phyloP scores from a whole-genome alignment of 208 protist species.

The Kentomonas sorsogonicus region DNA sequence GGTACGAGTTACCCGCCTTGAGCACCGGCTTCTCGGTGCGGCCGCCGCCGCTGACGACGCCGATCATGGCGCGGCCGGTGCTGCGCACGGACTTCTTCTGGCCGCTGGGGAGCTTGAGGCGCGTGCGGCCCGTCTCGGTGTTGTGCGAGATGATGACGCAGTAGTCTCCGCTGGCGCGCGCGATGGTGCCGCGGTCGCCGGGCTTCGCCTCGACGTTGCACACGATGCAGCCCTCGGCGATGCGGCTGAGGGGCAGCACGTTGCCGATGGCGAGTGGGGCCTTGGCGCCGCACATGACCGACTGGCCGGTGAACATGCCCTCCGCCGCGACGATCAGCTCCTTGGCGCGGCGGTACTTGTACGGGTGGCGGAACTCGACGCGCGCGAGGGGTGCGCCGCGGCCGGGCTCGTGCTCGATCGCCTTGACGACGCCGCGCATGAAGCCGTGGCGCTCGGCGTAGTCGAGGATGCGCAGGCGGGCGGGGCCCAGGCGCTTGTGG shows the following conservation, averaged over 20 bases:
- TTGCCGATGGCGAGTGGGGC: conserved; percentile 96
- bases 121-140: conserved; percentile 93
- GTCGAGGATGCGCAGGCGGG: conserved; percentile 95
- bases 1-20: conserved; percentile 98
- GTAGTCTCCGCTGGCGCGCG: conserved; percentile 96
- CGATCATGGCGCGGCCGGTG: conserved; percentile 95
- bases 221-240: conserved; percentile 99
- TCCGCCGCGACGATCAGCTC: conserved; percentile 97
- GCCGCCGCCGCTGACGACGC: conserved; percentile 98
- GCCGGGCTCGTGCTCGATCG: conserved; percentile 99
- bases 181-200: conserved; percentile 95
- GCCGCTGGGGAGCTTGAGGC: conserved; percentile 98
- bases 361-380: conserved; percentile 96
- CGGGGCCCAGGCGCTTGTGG: conserved; percentile 93
- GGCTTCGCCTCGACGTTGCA: conserved; percentile 98
- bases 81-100: conserved; percentile 96
- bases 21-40: conserved; percentile 99
- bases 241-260: conserved; percentile 93
- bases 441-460: conserved; percentile 97
- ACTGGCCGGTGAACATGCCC: conserved; percentile 99
- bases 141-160: conserved; percentile 97
- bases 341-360: conserved; percentile 90
- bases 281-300: conserved; percentile 97
- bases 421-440: conserved; percentile 84
- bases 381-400: conserved; percentile 98